A percentile compares a stretch with the other conserved stretches of the same genome.
Conservation (phyloP, 768 basidiomycete genomes). For the Lactifluus echinatus region DNA sequence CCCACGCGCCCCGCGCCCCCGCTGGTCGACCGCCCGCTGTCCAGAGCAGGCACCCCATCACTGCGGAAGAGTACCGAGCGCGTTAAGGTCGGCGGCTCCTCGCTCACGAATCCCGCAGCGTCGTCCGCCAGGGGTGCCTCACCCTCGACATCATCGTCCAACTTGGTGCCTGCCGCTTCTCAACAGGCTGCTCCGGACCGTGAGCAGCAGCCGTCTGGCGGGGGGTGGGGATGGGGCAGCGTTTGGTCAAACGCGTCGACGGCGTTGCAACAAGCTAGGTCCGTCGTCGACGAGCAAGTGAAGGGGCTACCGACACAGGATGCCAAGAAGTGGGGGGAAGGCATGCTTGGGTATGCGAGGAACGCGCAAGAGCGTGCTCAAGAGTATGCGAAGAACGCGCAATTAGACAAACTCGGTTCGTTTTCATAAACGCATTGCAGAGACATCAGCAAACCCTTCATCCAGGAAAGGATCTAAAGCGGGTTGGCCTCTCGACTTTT, state of each 20-base stretch:
- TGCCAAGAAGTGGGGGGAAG: conserved; percentile 83
- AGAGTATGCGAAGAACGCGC: conserved; percentile 78
- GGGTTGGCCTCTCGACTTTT: conserved; percentile 79
- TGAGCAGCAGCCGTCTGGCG: conserved; percentile 21
- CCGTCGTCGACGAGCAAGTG: conserved; percentile 89
- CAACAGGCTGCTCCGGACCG: conserved; percentile 15
- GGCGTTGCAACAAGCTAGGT: conserved; percentile 79
- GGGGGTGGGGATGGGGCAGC: conserved; percentile 73
- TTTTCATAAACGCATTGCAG: conserved; percentile 13
- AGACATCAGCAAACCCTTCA: conserved; percentile 12
- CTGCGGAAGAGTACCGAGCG: conserved; percentile 71
- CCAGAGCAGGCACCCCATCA: conserved; percentile 62
- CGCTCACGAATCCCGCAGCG: conserved; percentile 31
- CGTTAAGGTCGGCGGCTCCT: conserved; percentile 49
- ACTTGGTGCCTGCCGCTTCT: conserved; percentile 15
- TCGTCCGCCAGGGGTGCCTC: conserved; percentile 28
- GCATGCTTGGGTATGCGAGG: conserved; percentile 79
- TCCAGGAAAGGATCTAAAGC: conserved; percentile 82
- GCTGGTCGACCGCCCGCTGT: conserved; percentile 47
- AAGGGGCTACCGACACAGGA: conserved; percentile 81
- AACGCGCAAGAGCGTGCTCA: conserved; percentile 30
- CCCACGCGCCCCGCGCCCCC: conserved; percentile 54
- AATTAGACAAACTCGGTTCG: conserved; percentile 84
- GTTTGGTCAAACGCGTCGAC: conserved; percentile 86
- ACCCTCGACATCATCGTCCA: conserved; percentile 27